A percentile compares a stretch with the other conserved stretches of the same genome.
phyloP scores from a whole-genome alignment of 306 rosid genomes.

The Cicer bijugum region DNA sequence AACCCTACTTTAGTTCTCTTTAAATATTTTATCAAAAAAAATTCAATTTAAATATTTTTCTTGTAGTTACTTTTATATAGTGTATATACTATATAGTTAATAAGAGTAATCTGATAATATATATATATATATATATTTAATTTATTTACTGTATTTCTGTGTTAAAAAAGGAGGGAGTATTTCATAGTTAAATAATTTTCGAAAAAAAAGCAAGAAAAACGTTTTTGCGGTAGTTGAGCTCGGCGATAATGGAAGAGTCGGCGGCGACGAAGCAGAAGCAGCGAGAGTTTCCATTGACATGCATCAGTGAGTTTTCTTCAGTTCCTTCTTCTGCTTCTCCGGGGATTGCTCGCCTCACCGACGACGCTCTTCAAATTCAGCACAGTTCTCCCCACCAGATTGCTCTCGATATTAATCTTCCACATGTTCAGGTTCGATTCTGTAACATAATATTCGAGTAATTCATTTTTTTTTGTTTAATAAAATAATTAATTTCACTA shows the following conservation, averaged over 20 bases:
- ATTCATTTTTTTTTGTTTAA: not conserved
- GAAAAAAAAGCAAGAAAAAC: not conserved
- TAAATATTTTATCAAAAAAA: too few species aligned
- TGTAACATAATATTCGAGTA: not conserved
- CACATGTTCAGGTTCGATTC: slow-evolving; percentile 59
- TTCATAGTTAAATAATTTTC: not conserved
- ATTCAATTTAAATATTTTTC: too few species aligned
- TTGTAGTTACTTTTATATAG: too few species aligned
- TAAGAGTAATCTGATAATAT: too few species aligned
- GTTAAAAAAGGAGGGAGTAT: too few species aligned
- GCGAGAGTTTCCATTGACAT: slow-evolving; percentile 63
- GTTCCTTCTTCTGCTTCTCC: slow-evolving; percentile 45
- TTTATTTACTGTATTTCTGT: too few species aligned
- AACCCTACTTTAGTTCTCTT: too few species aligned
- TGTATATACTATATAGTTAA: too few species aligned
- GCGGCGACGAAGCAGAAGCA: slow-evolving; percentile 48
- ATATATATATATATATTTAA: too few species aligned
- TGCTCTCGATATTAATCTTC: slow-evolving; percentile 58
- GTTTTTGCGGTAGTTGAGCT: not conserved
- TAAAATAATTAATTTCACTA: not conserved
- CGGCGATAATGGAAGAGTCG: slow-evolving; percentile 59
- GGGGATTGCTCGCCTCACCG: slow-evolving; percentile 58
- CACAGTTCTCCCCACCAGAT: slow-evolving; percentile 47
- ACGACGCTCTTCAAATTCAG: slow-evolving; percentile 54
- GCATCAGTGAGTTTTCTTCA: slow-evolving; percentile 62